phyloP scores from a whole-genome alignment of 768 basidiomycete species.

The Tephrocybe sp. region DNA sequence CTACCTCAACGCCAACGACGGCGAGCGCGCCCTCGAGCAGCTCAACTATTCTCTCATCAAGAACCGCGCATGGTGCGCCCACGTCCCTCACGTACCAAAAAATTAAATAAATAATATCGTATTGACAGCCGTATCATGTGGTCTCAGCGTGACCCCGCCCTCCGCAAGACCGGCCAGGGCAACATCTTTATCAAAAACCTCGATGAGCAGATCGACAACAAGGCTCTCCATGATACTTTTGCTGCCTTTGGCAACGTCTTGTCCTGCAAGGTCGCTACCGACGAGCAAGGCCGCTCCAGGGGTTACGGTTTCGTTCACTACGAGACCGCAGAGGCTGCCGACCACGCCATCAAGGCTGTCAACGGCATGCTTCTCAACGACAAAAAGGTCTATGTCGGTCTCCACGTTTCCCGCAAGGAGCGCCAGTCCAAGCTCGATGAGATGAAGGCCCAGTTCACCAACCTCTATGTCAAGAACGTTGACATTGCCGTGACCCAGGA shows the following conservation, averaged over 20 bases:
- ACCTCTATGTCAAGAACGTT: slow-evolving; percentile 98
- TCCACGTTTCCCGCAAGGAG: slow-evolving; percentile 98
- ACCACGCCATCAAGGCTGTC: slow-evolving; percentile 95
- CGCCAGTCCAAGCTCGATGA: slow-evolving; percentile 98
- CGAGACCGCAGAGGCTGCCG: slow-evolving; percentile 95
- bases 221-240: slow-evolving; percentile 99
- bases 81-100: slow-evolving; percentile 7
- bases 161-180: slow-evolving; percentile 99
- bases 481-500: slow-evolving; percentile 79
- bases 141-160: slow-evolving; percentile 99
- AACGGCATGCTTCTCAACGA: slow-evolving; percentile 99
- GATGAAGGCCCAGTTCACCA: slow-evolving; percentile 96
- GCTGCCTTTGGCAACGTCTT: slow-evolving; percentile 98
- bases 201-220: slow-evolving; percentile 96
- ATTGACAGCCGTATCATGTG: slow-evolving; percentile 94
- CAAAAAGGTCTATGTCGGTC: slow-evolving; percentile 98
- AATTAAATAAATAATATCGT: slow-evolving; percentile 7
- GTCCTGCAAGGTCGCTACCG: slow-evolving; percentile 98
- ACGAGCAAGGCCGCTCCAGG: slow-evolving; percentile 92
- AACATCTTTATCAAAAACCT: slow-evolving; percentile 99
- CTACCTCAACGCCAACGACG: slow-evolving; percentile 93
- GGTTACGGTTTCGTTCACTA: slow-evolving; percentile 99
- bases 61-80: slow-evolving; percentile 84
- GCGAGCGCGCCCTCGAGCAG: slow-evolving; percentile 97
- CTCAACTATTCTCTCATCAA: slow-evolving; percentile 99